Evolutionary conservation across 306 rosid species (phyloP).

Genomic region (Corylus heterophylla): DNA sequence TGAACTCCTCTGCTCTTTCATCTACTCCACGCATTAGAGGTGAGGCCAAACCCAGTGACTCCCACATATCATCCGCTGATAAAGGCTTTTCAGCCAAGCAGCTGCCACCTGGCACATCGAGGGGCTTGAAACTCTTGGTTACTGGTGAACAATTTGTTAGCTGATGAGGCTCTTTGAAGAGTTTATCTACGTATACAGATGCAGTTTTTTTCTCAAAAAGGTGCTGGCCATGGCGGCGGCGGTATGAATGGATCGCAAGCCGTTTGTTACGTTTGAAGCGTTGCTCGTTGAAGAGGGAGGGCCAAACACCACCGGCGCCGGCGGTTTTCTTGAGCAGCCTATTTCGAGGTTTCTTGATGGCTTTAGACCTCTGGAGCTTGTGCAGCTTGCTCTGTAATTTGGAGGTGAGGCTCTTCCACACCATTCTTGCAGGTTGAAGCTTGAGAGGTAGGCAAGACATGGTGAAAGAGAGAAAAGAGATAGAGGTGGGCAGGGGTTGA

Average conservation of each 20-base stretch:
- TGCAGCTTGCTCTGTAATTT: slow-evolving; percentile 53
- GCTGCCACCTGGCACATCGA: slow-evolving; percentile 16
- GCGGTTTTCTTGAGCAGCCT: slow-evolving; percentile 10
- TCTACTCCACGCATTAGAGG: slow-evolving; percentile 64
- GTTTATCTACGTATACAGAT: slow-evolving; percentile 61
- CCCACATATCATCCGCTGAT: slow-evolving; percentile 60
- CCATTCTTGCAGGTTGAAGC: slow-evolving; percentile 54
- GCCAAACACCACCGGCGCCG: neutral
- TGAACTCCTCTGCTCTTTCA: slow-evolving; percentile 71
- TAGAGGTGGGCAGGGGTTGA: too few species aligned
- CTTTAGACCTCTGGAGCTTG: slow-evolving; percentile 42
- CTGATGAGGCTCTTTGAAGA: slow-evolving; percentile 48
- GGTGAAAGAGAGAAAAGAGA: neutral
- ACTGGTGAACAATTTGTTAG: neutral
- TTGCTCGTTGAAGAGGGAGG: slow-evolving; percentile 24
- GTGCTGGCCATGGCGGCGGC: neutral
- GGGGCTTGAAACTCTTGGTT: slow-evolving; percentile 7
- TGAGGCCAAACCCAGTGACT: slow-evolving; percentile 60
- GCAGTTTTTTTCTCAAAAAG: slow-evolving; percentile 30
- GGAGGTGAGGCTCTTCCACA: slow-evolving; percentile 67
- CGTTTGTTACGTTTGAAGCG: slow-evolving; percentile 31
- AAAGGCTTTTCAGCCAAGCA: neutral
- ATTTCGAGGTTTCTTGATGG: slow-evolving; percentile 47
- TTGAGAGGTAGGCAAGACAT: slow-evolving; percentile 55
- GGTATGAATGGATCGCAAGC: neutral